A percentile compares a stretch with the other conserved stretches of the same genome.
Conservation (phyloP, 2,329 filamentous ascomycete genomes). For the Amauroascus verrucosus region DNA sequence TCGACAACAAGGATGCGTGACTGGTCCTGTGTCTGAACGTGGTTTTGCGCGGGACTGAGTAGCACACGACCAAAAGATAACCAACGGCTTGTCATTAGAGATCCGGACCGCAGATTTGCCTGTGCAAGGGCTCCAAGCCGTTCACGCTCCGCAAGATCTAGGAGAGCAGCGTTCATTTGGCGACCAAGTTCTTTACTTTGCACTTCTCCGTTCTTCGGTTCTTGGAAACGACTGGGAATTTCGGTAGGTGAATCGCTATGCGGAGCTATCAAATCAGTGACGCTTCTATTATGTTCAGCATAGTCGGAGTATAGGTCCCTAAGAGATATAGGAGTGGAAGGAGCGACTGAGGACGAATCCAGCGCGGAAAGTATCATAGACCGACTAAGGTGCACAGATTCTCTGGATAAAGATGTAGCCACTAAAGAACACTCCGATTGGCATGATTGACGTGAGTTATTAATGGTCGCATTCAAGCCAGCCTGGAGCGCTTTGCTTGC, state of each 20-base stretch:
- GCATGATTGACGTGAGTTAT: conserved; percentile 9
- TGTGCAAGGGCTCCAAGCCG: conserved; percentile 33
- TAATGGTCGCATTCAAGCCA: conserved; percentile 22
- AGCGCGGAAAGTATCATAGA: conserved; percentile 44
- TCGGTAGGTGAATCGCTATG: neutral
- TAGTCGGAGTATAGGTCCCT: conserved; percentile 46
- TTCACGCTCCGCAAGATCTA: conserved; percentile 35
- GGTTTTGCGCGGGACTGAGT: conserved; percentile 41
- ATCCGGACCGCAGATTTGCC: conserved; percentile 41
- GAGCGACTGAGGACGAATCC: conserved; percentile 40
- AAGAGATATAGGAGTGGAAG: conserved; percentile 44
- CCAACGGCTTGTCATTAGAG: conserved; percentile 43
- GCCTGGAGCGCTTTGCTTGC: conserved; percentile 33
- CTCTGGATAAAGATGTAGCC: conserved; percentile 19
- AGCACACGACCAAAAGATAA: conserved; percentile 42
- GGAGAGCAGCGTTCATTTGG: conserved; percentile 26
- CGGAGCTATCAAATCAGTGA: conserved; percentile 2
- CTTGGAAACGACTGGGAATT: conserved; percentile 9
- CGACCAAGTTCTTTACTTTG: conserved; percentile 23
- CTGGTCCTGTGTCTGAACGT: conserved; percentile 32
- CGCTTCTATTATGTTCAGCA: conserved; percentile 27
- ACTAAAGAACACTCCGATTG: conserved; percentile 21
- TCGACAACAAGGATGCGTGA: conserved; percentile 41
- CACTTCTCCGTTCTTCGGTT: neutral
- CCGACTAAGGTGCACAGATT: conserved; percentile 38